Percentiles rank a stretch among this genome's conserved stretches.
Evolutionary conservation across 345 rosid species (phyloP).

Genomic region (Diplotaxis tenuifolia): DNA sequence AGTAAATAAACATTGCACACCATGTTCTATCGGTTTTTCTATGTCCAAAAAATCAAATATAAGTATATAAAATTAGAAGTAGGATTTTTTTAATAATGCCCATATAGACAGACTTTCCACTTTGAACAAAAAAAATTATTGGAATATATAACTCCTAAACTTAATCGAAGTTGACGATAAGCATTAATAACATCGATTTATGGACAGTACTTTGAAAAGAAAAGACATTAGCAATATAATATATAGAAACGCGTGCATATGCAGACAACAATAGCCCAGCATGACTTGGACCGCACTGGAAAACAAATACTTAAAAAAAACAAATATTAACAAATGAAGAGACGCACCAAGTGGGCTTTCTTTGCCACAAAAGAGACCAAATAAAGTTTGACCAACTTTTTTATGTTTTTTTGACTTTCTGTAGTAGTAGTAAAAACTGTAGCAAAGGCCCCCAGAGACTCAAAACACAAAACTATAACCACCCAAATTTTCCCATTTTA

Average conservation of each 20-base stretch:
- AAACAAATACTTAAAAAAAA: neutral
- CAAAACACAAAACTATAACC: constrained; percentile 16
- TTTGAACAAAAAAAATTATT: neutral
- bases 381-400: constrained; percentile 37
- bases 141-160: neutral
- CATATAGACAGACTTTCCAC: neutral
- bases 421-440: constrained; percentile 21
- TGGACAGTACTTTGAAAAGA: neutral
- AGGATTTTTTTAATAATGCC: neutral
- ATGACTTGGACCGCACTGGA: constrained; percentile 34
- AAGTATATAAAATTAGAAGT: neutral
- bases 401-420: constrained; percentile 30
- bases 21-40: neutral
- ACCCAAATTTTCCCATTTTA: constrained; percentile 17
- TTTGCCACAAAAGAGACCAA: constrained; percentile 23
- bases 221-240: neutral
- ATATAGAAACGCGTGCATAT: constrained; percentile 24
- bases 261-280: constrained; percentile 18
- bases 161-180: constrained; percentile 20
- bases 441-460: constrained; percentile 16
- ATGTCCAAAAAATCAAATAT: neutral
- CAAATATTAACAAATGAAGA: constrained; percentile 12
- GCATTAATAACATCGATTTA: constrained; percentile 32
- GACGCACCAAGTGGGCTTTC: neutral
- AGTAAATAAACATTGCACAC: neutral